Conservation (phyloP, 2,329 filamentous ascomycete species). For the Sporothrix schenckii region DNA sequence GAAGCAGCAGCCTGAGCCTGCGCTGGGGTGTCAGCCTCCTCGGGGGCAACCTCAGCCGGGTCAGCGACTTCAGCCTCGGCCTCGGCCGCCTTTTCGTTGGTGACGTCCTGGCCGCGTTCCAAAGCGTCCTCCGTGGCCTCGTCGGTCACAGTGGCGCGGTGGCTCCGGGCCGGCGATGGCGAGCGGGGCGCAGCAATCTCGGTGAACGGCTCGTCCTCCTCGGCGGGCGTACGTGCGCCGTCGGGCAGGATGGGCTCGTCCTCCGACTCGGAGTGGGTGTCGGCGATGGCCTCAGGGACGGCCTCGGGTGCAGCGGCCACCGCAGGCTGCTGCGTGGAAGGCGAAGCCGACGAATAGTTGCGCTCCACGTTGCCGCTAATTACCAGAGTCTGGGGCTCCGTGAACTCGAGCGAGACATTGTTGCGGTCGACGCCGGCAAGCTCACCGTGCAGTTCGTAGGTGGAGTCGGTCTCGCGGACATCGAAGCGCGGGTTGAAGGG, state of each 20-base stretch:
- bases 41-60: constrained; percentile 34
- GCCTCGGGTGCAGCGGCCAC: not conserved
- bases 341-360: constrained; percentile 57
- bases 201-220: constrained; percentile 43
- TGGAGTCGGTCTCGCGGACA: constrained; percentile 67
- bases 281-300: constrained; percentile 26
- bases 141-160: constrained; percentile 69
- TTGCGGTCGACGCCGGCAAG: constrained; percentile 75
- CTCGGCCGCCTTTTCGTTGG: constrained; percentile 39
- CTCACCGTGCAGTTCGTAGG: constrained; percentile 79
- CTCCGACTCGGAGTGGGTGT: constrained; percentile 35
- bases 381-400: constrained; percentile 71
- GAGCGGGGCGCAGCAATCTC: constrained; percentile 41
- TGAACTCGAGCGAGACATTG: constrained; percentile 76
- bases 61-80: constrained; percentile 37
- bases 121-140: constrained; percentile 46
- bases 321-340: not conserved
- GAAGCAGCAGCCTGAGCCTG: constrained; percentile 28
- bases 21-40: constrained; percentile 27
- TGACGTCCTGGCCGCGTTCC: constrained; percentile 39
- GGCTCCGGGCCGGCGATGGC: constrained; percentile 44
- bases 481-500: constrained; percentile 77
- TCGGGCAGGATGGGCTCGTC: constrained; percentile 32
- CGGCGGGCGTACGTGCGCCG: constrained; percentile 41
- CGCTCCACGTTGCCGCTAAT: constrained; percentile 72